Percentiles rank a stretch among this genome's conserved stretches.
Evolutionary conservation across 192 early-diverging fungal species (phyloP).

Genomic region (Entomortierella chlamydospora): DNA sequence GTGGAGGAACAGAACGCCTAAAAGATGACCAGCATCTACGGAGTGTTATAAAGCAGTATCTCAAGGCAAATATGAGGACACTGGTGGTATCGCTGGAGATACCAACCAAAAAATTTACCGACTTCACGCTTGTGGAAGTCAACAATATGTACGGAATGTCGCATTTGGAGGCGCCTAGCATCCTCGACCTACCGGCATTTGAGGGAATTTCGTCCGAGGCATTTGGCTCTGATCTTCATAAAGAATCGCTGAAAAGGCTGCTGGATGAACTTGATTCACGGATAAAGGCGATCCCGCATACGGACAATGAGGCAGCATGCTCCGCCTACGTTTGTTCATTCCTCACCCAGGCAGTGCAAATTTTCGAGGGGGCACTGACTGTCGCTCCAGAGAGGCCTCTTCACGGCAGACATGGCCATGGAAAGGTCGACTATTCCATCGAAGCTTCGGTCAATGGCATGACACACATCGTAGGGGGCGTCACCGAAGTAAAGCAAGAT

Average conservation of each 20-base stretch:
- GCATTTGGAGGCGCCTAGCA: not conserved
- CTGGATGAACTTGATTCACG: not conserved
- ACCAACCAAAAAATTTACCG: not conserved
- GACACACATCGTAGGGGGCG: not conserved
- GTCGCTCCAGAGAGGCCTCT: not conserved
- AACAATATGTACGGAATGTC: not conserved
- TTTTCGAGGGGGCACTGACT: not conserved
- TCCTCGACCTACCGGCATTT: not conserved
- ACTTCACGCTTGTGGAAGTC: not conserved
- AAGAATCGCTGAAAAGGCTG: not conserved
- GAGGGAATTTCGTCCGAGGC: not conserved
- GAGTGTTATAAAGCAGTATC: not conserved
- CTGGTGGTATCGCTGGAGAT: not conserved
- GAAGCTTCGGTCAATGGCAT: not conserved
- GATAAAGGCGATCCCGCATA: not conserved
- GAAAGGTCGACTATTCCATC: not conserved
- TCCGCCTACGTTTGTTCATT: slow-evolving; percentile 21
- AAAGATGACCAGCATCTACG: not conserved
- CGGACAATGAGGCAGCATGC: not conserved
- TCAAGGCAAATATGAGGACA: not conserved
- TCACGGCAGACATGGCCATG: not conserved
- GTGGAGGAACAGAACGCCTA: not conserved
- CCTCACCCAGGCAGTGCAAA: slow-evolving; percentile 18
- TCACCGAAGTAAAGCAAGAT: not conserved
- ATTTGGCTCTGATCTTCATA: slow-evolving; percentile 6